Conservation (phyloP, 2,329 filamentous ascomycete genomes). For the Fusarium decemcellulare region DNA sequence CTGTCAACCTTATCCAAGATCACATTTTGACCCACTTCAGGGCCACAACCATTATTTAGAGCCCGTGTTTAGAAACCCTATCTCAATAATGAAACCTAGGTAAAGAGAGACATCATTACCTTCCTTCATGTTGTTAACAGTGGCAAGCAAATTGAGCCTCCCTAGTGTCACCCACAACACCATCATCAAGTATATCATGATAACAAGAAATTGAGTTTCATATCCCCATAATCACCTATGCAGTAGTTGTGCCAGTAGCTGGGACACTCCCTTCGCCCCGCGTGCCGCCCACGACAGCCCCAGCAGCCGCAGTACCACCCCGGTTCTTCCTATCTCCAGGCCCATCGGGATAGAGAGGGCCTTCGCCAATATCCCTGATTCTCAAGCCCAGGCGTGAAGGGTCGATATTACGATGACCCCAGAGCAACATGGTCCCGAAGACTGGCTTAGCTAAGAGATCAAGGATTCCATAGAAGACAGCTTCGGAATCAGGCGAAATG, state of each 20-base stretch:
- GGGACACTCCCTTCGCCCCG: not conserved
- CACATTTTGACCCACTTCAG: no score
- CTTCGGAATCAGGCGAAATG: conserved; percentile 74
- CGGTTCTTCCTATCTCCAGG: not conserved
- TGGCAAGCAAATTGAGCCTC: no score
- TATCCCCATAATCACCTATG: not conserved
- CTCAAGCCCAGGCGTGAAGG: conserved; percentile 68
- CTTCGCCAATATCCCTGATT: conserved; percentile 47
- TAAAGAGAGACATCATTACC: no score
- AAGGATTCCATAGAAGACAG: conserved; percentile 77
- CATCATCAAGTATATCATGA: no score
- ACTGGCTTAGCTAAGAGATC: conserved; percentile 76
- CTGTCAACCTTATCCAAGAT: no score
- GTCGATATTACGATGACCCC: conserved; percentile 74
- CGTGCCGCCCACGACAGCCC: not conserved
- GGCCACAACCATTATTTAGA: no score
- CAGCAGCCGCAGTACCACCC: conserved; percentile 2
- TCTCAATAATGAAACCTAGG: no score
- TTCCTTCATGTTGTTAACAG: no score
- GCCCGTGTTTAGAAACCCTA: no score
- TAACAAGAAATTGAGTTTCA: no score
- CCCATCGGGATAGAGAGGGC: conserved; percentile 11
- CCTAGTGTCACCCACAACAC: no score
- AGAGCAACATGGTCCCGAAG: conserved; percentile 73
- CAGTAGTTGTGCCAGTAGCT: not conserved